Conservation (phyloP, 441 rosid species). For the Arabidopsis lyrata region DNA sequence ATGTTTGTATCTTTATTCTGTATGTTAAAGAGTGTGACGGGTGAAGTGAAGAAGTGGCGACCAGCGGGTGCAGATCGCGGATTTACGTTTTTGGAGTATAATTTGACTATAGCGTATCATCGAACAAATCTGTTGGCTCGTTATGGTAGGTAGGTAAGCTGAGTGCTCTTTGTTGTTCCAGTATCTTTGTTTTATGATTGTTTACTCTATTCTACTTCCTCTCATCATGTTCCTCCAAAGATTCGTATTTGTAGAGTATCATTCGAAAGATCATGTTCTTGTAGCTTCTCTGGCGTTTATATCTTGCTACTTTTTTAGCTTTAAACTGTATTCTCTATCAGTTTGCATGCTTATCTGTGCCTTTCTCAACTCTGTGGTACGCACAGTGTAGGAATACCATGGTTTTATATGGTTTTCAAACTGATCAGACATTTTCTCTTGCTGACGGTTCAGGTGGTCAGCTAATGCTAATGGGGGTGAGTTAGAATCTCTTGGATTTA, state of each 20-base stretch:
- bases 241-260: slow-evolving; percentile 1
- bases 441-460: slow-evolving; percentile 65
- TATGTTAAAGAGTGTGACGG: slow-evolving; percentile 59
- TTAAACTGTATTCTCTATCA: not conserved
- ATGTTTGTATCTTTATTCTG: slow-evolving; percentile 94
- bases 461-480: slow-evolving; percentile 68
- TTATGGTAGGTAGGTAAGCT: slow-evolving; percentile 97
- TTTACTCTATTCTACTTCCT: slow-evolving; percentile 14
- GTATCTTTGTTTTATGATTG: too few species aligned
- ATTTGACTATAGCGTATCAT: slow-evolving; percentile 91
- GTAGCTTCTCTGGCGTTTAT: not conserved
- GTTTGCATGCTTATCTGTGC: not conserved
- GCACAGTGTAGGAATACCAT: not conserved
- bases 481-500: slow-evolving; percentile 83
- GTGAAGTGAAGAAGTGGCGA: slow-evolving; percentile 90
- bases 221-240: not conserved
- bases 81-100: slow-evolving; percentile 73
- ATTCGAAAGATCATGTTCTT: not conserved
- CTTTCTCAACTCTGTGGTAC: not conserved
- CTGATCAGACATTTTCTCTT: not conserved
- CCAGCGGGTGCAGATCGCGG: slow-evolving; percentile 96
- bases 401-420: not conserved
- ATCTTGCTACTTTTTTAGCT: not conserved
- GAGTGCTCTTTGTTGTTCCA: slow-evolving; percentile 25
- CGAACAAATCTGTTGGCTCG: slow-evolving; percentile 90